These are phyloP conservation scores for Colletotrichum scovillei DNA, from an alignment of 2,329 filamentous ascomycete genomes.

Conservation along the genomic window DNA sequence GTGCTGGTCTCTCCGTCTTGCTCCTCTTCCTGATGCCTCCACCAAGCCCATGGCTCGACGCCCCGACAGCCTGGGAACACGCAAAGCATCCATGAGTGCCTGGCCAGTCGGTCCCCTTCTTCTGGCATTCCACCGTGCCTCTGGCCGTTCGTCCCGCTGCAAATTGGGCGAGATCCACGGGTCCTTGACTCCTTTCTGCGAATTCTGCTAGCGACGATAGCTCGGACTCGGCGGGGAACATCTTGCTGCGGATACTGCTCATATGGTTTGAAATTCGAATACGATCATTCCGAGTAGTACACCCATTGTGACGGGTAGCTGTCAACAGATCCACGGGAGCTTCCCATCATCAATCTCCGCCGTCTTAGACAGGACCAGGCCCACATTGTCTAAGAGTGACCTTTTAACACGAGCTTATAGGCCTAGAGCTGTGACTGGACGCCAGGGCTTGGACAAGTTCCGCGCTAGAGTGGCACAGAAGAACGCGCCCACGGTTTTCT, in stretches of 20 bases:
- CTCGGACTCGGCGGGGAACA: not conserved
- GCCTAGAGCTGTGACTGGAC: slow-evolving; percentile 13
- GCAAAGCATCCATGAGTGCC: slow-evolving; percentile 19
- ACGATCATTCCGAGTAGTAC: not conserved
- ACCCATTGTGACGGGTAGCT: not conserved
- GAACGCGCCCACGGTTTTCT: slow-evolving; percentile 4
- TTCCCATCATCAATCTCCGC: slow-evolving; percentile 27
- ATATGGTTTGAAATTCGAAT: not conserved
- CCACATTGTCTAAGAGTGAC: slow-evolving; percentile 28
- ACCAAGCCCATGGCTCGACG: slow-evolving; percentile 25
- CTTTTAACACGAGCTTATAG: slow-evolving; percentile 21
- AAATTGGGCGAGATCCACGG: not conserved
- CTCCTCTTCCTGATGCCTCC: not conserved
- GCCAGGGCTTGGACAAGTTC: slow-evolving; percentile 2
- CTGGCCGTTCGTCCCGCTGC: slow-evolving; percentile 1
- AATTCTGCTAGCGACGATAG: not conserved
- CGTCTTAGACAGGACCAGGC: slow-evolving; percentile 32
- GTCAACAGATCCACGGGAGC: not conserved
- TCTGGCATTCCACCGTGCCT: not conserved
- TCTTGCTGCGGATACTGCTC: not conserved
- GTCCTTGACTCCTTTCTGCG: not conserved
- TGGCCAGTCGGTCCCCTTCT: slow-evolving; percentile 1
- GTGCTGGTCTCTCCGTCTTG: slow-evolving; percentile 7
- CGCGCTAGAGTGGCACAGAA: slow-evolving; percentile 20
- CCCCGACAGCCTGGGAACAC: slow-evolving; percentile 32